Base-by-base conservation (phyloP, 2,329 filamentous ascomycete species). In the Curvularia sp. region DNA sequence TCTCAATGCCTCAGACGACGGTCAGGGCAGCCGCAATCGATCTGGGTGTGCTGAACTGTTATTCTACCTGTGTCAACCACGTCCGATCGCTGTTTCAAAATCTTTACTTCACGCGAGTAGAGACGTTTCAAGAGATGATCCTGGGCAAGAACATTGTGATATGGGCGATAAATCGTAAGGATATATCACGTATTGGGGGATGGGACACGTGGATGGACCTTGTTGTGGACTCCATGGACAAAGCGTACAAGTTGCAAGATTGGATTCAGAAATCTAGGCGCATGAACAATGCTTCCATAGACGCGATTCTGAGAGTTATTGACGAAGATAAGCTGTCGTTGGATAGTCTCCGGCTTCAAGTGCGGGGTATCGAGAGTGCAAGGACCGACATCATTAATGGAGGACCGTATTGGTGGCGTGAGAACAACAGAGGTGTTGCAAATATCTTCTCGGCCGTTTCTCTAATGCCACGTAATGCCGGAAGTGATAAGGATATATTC, bases 61-160 rank as follows among this genome's bases (percentile, higher is more conserved):
- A 57, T 42, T 38, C 54, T 10, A 57, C 54, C 2, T 52, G 54
- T 30, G 42, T 57, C 31, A 43, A 51, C 20, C 54, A 57, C 33
- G 54, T 57, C 20, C 54, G 22, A 18, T 41, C 54, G 2, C 33
- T 57, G 12, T 57, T 57, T 18, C 49, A 20, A 26, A 57, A 57
- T 51, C 9, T 22, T 20, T 57, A 57, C 20, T 57, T 57, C 20
- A 52, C 48, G 4, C 49, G 54, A 18, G 49, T 57, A 5, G 52
- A 49, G 54, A 57, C 54, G 6, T 57, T 57, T 24, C 54, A 57
- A 42, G 54, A 57, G 43, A 57, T 57, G 54, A 57, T 57, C 6
- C 49, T 57, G 10, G 54, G 54, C 3, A 57, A 57, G 35, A 57
- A 57, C n/a, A 28, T 57, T 20, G 22, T 57, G 7, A 57, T 57